A percentile compares a stretch with the other conserved stretches of the same genome.
Conservation (phyloP, 805 yeast species). For the Barnettozyma sucrosica region DNA sequence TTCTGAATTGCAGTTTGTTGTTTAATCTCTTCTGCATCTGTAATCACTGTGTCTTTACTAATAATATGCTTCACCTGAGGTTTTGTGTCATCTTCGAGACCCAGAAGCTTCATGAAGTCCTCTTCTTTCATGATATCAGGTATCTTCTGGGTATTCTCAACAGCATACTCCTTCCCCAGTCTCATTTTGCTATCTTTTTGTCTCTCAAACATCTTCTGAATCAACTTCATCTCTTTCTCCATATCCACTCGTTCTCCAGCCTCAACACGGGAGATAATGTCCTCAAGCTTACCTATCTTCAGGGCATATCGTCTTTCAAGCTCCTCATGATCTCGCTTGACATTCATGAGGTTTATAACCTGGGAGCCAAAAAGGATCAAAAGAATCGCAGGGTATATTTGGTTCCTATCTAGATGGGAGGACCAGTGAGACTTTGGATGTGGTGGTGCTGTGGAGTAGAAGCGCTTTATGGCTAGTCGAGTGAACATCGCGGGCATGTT, state of each 20-base stretch:
- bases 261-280: slow-evolving; percentile 33
- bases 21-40: slow-evolving; percentile 13
- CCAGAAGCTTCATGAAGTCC: slow-evolving; percentile 14
- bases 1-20: slow-evolving; percentile 27
- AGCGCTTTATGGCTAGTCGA: neutral
- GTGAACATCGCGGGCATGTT: neutral
- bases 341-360: slow-evolving; percentile 39
- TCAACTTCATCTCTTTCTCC: slow-evolving; percentile 34
- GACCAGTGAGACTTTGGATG: slow-evolving; percentile 6
- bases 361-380: slow-evolving; percentile 42
- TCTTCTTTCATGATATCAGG: slow-evolving; percentile 15
- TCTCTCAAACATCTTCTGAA: slow-evolving; percentile 29
- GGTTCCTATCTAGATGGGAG: slow-evolving; percentile 28
- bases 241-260: slow-evolving; percentile 35
- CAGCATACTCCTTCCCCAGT: slow-evolving; percentile 14
- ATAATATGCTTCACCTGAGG: neutral
- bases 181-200: slow-evolving; percentile 6
- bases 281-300: slow-evolving; percentile 33
- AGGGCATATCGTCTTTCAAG: slow-evolving; percentile 33
- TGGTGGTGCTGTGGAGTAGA: neutral
- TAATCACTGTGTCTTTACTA: slow-evolving; percentile 8
- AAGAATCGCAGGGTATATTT: slow-evolving; percentile 35
- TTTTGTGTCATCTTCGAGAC: slow-evolving; percentile 4
- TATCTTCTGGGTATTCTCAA: slow-evolving; percentile 10
- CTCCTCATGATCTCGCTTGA: slow-evolving; percentile 35